phyloP scores from a whole-genome alignment of 2,329 filamentous ascomycete species.

The Xylariaceae sp. region DNA sequence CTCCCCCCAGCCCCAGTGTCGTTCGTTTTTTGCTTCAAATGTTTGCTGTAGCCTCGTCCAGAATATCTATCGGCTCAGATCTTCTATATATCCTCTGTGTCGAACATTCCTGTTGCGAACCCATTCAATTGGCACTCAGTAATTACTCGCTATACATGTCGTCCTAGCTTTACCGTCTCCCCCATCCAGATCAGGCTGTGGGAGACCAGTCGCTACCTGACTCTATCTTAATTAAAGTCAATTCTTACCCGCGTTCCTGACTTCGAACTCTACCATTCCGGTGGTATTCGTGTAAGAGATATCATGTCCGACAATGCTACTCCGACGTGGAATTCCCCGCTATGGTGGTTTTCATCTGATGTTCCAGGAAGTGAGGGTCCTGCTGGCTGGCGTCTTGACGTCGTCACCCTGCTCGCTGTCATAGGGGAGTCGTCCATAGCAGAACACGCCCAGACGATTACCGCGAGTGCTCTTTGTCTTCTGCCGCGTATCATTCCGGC shows the following conservation, averaged over 20 bases:
- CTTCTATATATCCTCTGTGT: too few species aligned
- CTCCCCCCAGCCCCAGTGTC: too few species aligned
- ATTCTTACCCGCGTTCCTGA: background rate
- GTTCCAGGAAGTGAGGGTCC: constrained; percentile 30
- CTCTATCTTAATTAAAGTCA: background rate
- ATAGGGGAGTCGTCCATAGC: constrained; percentile 57
- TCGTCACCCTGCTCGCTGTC: constrained; percentile 59
- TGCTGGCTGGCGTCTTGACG: constrained; percentile 52
- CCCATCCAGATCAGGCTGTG: background rate
- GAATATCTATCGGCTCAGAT: too few species aligned
- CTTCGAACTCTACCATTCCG: background rate
- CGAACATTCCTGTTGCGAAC: too few species aligned
- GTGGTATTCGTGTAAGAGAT: background rate
- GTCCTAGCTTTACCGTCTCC: background rate
- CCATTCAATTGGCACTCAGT: background rate
- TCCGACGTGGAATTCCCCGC: background rate
- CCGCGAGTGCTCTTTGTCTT: constrained; percentile 52
- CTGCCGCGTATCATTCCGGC: constrained; percentile 59
- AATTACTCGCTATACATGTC: background rate
- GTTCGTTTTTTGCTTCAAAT: too few species aligned
- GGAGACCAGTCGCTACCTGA: background rate
- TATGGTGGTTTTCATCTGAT: constrained; percentile 29
- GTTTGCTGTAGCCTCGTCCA: too few species aligned
- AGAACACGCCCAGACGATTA: constrained; percentile 54
- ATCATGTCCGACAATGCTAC: too few species aligned